A percentile compares a stretch with the other conserved stretches of the same genome.
These are phyloP conservation scores for Arctium lappa DNA, from an alignment of 129 eudicot genomes.

Conservation along the genomic window DNA sequence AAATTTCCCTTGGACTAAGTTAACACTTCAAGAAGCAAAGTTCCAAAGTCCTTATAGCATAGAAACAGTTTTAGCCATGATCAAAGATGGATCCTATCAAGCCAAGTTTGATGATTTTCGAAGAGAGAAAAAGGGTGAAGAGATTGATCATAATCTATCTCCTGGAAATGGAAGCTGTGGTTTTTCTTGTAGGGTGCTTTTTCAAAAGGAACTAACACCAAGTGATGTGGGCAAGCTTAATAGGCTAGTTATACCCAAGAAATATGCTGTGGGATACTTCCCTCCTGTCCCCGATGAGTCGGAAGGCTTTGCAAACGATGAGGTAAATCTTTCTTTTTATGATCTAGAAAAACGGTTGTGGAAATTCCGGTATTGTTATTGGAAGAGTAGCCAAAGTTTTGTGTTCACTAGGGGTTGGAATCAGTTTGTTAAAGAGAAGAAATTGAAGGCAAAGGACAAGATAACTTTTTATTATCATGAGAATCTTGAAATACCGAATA, in stretches of 20 bases:
- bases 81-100: conserved; percentile 73
- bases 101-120: conserved; percentile 49
- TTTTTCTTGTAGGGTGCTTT: conserved; percentile 36
- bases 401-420: conserved; percentile 93
- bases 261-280: conserved; percentile 52
- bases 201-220: conserved; percentile 79
- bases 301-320: conserved; percentile 24
- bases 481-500: conserved; percentile 20
- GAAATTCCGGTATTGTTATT: conserved; percentile 74
- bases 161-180: conserved; percentile 22
- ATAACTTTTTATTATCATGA: conserved; percentile 45
- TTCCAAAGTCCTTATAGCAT: conserved; percentile 44
- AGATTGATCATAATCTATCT: neutral
- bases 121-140: neutral
- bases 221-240: conserved; percentile 84
- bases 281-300: conserved; percentile 25
- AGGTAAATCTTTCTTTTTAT: conserved; percentile 46
- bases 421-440: conserved; percentile 70
- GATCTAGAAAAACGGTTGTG: conserved; percentile 52
- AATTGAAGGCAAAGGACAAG: conserved; percentile 47
- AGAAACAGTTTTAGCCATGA: conserved; percentile 50
- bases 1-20: conserved; percentile 52
- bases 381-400: conserved; percentile 84
- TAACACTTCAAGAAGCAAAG: conserved; percentile 44
- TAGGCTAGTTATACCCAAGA: conserved; percentile 78